These are phyloP conservation scores for Cystobasidium onofrii DNA, from an alignment of 768 basidiomycete genomes.

Conservation along the genomic window DNA sequence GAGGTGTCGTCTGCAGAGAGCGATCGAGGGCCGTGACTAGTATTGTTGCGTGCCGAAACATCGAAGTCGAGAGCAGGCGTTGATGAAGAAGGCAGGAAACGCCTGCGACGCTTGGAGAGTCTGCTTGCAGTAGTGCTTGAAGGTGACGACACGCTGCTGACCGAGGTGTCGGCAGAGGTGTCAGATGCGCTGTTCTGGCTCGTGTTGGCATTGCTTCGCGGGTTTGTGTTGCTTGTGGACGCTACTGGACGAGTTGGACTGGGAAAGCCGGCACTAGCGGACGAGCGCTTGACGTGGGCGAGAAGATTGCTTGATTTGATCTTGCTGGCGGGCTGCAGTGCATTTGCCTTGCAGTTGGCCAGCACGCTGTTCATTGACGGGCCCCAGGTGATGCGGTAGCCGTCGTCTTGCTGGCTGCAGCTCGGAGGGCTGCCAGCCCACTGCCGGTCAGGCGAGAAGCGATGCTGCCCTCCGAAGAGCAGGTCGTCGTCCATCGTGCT, in stretches of 20 bases:
- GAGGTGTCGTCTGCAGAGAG: neutral
- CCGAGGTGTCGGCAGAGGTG: neutral
- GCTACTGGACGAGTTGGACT: constrained; percentile 9
- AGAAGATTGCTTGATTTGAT: neutral
- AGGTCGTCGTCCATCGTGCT: neutral
- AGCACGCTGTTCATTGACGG: constrained; percentile 19
- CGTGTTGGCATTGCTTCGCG: neutral
- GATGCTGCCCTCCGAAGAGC: neutral
- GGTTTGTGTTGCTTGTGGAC: neutral
- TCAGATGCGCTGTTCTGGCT: neutral
- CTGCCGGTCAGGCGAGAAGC: constrained; percentile 2
- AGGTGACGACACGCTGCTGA: neutral
- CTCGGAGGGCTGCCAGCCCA: constrained; percentile 7
- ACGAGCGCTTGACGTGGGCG: constrained; percentile 14
- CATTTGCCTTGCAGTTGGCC: neutral
- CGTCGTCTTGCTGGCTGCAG: constrained; percentile 17
- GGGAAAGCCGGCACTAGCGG: constrained; percentile 6
- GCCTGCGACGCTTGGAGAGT: constrained; percentile 20
- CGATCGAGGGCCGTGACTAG: constrained; percentile 3
- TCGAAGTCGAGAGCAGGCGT: neutral
- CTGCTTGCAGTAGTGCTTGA: neutral
- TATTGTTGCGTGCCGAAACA: neutral
- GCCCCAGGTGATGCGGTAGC: constrained; percentile 29
- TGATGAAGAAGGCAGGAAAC: neutral
- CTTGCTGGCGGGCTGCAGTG: neutral